Base-by-base conservation (phyloP, 345 rosid species). In the Euphorbia tirucalli region DNA sequence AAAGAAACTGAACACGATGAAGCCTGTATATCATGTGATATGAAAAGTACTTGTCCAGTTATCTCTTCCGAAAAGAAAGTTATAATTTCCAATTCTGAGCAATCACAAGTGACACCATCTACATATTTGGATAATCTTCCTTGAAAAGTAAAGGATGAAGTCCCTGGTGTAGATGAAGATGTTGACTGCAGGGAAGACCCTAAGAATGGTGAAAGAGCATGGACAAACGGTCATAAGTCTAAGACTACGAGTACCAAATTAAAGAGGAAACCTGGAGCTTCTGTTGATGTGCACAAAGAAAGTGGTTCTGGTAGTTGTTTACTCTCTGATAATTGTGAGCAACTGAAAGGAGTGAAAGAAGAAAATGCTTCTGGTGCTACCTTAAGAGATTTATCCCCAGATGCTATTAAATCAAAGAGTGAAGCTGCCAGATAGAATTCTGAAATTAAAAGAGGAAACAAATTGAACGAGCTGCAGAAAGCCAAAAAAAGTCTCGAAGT, bases 31-130 rank as follows among this genome's bases (percentile, higher is more conserved):
- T 82, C 76, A 19, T 72, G 72, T 71, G 77, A 76, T 58, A 79
- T 41, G 54, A 83, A 78, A 61, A 73, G 77, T 68, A 78, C 75
- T 72, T 72, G 79, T 67, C 78, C 76, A 15, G 76, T 66, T 73
- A 71, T 76, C n/a, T 75, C 85, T 78, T 76, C 79, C 50, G 79
- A 84, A 83, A 81, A 75, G 73, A 83, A 79, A 54, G 71, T 44
- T 27, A 83, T 86, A 76, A 52, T 73, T 41, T 69, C 77, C 16
- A 72, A 69, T 80, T 68, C 83, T 74, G 78, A 63, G 72, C 86
- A 80, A 41, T 65, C 57, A 21, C 82, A 73, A 74, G 87, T 71
- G 70, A 70, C 63, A 61, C 72, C 67, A 39, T 70, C 78, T 69
- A 61, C 69, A 44, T 72, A 68, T 69, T 46, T 71, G 58, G 87